A percentile compares a stretch with the other conserved stretches of the same genome.
Conservation (phyloP, 129 eudicot genomes). For the Artemisia argyi region DNA sequence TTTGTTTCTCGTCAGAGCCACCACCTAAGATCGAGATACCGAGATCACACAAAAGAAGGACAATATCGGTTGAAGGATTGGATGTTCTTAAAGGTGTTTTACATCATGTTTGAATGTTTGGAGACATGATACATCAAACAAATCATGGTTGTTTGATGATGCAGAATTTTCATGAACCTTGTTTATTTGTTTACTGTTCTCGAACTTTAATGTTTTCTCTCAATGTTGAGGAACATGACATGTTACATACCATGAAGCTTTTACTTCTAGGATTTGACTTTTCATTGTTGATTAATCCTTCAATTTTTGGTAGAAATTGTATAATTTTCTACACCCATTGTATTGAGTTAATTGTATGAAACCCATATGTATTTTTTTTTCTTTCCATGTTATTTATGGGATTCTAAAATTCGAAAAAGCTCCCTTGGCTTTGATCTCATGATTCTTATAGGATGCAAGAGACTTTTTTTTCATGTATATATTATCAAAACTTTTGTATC, state of each 20-base stretch:
- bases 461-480: no score
- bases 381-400: neutral
- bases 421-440: no score
- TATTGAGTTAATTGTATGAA: no score
- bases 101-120: constrained; percentile 37
- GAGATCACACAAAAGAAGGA: constrained; percentile 52
- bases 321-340: neutral
- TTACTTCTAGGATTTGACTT: neutral
- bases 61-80: constrained; percentile 84
- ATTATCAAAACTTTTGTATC: no score
- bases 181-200: no score
- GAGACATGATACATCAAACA: neutral
- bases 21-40: constrained; percentile 76
- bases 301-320: neutral
- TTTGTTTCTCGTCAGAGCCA: constrained; percentile 75
- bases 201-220: no score
- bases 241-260: neutral
- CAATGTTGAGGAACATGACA: no score
- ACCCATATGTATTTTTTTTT: neutral
- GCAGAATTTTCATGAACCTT: no score
- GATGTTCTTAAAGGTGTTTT: constrained; percentile 73
- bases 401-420: neutral
- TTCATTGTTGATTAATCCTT: neutral
- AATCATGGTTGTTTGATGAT: neutral
- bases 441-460: no score